A percentile compares a stretch with the other conserved stretches of the same genome.
phyloP scores from a whole-genome alignment of 768 basidiomycete species.

The Pisolithus microcarpus region DNA sequence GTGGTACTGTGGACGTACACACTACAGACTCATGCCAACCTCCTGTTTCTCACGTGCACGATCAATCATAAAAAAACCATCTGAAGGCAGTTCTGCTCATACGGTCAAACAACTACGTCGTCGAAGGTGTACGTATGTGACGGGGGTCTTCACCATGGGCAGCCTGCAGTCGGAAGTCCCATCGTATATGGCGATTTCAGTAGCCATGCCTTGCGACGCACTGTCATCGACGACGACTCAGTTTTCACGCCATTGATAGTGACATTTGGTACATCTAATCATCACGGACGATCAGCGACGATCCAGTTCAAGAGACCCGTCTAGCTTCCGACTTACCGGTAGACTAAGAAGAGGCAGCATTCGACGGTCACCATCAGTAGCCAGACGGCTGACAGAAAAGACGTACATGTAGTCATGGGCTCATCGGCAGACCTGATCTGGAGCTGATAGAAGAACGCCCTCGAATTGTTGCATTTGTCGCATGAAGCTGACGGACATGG shows the following conservation, averaged over 20 bases:
- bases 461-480: slow-evolving; percentile 74
- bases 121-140: no score
- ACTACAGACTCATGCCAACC: slow-evolving; percentile 11
- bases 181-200: no score
- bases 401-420: slow-evolving; percentile 59
- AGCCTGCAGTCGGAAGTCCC: no score
- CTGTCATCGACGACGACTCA: slow-evolving; percentile 17
- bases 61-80: no score
- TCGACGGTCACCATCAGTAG: neutral
- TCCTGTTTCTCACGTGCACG: slow-evolving; percentile 18
- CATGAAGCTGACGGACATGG: slow-evolving; percentile 37
- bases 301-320: no score
- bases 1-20: neutral
- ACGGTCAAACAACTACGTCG: no score
- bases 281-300: neutral
- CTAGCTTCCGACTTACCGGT: no score
- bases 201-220: no score
- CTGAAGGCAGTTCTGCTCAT: no score
- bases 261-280: slow-evolving; percentile 53
- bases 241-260: slow-evolving; percentile 67
- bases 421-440: slow-evolving; percentile 94
- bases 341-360: slow-evolving; percentile 36
- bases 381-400: neutral
- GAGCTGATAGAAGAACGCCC: slow-evolving; percentile 92
- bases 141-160: no score